These are phyloP conservation scores for Straminergon stramineum DNA, from an alignment of 225 moss, liverwort and hornwort species.

Conservation along the genomic window DNA sequence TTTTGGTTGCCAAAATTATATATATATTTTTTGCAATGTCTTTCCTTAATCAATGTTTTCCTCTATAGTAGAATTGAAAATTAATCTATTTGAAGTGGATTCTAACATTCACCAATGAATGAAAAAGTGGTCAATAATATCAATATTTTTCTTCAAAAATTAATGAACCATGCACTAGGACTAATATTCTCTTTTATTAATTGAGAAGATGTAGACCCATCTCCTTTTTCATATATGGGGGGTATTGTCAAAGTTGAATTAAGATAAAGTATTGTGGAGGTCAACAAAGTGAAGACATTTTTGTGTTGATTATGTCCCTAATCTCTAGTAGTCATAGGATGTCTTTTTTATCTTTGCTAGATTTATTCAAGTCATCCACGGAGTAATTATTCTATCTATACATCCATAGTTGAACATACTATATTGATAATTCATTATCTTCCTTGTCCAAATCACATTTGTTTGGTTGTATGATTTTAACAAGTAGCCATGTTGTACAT, in stretches of 20 bases:
- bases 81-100: rapidly evolving
- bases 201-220: neutral
- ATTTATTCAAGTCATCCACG: neutral
- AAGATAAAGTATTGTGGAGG: neutral
- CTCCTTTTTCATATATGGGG: neutral
- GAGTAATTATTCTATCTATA: rapidly evolving
- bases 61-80: neutral
- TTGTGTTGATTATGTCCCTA: rapidly evolving
- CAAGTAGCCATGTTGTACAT: neutral
- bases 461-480: neutral
- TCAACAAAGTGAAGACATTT: neutral
- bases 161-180: neutral
- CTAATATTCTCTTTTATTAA: neutral
- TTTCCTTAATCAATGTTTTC: no score
- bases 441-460: neutral
- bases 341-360: neutral
- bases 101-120: neutral
- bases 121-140: neutral
- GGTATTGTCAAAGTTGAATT: neutral
- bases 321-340: rapidly evolving
- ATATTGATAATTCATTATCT: neutral
- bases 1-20: neutral
- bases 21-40: neutral
- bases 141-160: neutral
- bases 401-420: neutral